A percentile compares a stretch with the other conserved stretches of the same genome.
These are phyloP conservation scores for Vitis rupestris DNA, from an alignment of 164 flowering plant species.

Conservation along the genomic window DNA sequence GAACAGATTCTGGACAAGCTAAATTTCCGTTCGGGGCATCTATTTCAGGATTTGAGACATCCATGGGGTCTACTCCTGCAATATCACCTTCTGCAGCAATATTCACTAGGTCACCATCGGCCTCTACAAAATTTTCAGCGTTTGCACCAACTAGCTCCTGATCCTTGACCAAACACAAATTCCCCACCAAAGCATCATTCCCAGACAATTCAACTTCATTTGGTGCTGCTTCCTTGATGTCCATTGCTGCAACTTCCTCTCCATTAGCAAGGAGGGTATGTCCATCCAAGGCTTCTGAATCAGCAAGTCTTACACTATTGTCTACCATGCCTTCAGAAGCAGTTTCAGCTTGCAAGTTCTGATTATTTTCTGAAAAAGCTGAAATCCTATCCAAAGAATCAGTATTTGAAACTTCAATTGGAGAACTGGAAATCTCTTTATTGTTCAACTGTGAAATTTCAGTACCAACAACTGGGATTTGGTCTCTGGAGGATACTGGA, in stretches of 20 bases:
- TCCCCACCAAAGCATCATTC: slow-evolving; percentile 5
- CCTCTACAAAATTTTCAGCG: not conserved
- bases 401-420: not conserved
- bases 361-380: not conserved
- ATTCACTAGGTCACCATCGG: not conserved
- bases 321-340: not conserved
- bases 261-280: slow-evolving; percentile 6
- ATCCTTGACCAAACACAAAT: not conserved
- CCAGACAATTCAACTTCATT: slow-evolving; percentile 4
- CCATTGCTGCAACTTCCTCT: slow-evolving; percentile 10
- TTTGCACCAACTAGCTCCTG: not conserved
- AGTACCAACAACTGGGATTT: not conserved
- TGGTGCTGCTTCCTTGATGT: slow-evolving; percentile 5
- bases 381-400: not conserved
- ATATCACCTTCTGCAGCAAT: not conserved
- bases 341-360: not conserved
- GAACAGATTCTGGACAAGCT: not conserved
- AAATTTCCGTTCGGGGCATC: not conserved
- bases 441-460: not conserved
- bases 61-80: not conserved
- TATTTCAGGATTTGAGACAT: not conserved
- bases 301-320: not conserved
- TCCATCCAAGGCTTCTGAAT: slow-evolving; percentile 3
- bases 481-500: not conserved
- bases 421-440: not conserved